Evolutionary conservation across 192 early-diverging fungal genomes (phyloP).

Genomic region (Coemansia sp.): DNA sequence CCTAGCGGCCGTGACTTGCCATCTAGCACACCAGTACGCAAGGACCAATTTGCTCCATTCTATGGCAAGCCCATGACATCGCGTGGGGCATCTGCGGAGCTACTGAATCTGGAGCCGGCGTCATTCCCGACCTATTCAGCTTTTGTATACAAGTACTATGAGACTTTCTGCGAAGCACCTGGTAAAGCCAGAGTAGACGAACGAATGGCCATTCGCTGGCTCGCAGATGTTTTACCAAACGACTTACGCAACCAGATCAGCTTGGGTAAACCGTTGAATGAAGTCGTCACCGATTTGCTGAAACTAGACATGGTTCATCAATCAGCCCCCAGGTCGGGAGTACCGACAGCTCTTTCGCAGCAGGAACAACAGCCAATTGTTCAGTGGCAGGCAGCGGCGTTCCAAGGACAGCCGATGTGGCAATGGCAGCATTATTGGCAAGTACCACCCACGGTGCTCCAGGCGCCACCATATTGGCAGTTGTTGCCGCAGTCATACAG

Average conservation of each 20-base stretch:
- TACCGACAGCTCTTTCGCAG: background rate
- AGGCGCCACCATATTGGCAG: background rate
- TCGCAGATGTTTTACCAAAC: background rate
- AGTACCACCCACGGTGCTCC: background rate
- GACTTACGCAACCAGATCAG: background rate
- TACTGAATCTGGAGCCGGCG: background rate
- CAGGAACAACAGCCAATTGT: background rate
- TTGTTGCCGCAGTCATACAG: background rate
- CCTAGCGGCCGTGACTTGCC: too few relatives aligned
- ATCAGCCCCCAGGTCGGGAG: background rate
- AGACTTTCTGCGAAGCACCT: background rate
- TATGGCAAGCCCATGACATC: background rate
- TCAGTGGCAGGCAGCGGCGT: too few relatives aligned
- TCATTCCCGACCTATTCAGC: background rate
- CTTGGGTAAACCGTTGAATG: background rate
- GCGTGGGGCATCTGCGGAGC: background rate
- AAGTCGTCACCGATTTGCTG: background rate
- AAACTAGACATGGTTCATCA: background rate
- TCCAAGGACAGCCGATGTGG: too few relatives aligned
- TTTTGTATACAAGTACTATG: background rate
- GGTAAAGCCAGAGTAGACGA: constrained; percentile 1
- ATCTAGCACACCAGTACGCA: background rate
- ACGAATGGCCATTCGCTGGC: background rate
- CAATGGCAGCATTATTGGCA: background rate
- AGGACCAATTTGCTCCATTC: background rate